These are phyloP conservation scores for Ustilago tritici DNA, from an alignment of 1,284 basidiomycete species.

Conservation along the genomic window DNA sequence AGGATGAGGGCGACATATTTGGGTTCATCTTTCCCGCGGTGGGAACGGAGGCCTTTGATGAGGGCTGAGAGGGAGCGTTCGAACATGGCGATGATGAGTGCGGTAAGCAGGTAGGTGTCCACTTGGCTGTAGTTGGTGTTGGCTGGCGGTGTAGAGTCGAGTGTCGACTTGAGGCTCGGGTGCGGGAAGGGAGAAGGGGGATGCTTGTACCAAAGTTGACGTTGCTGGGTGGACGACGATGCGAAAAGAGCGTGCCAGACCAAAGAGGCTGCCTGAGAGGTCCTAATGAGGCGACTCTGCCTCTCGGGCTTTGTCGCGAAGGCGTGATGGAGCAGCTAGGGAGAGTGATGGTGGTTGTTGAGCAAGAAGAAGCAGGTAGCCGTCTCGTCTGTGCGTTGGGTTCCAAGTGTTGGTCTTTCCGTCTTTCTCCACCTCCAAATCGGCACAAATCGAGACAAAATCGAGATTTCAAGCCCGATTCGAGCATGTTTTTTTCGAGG, in stretches of 20 bases:
- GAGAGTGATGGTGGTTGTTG: background rate
- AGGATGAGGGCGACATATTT: constrained; percentile 72
- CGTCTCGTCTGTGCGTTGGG: background rate
- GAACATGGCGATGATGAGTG: constrained; percentile 53
- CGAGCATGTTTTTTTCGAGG: background rate
- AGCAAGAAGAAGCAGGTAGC: background rate
- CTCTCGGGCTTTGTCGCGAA: background rate
- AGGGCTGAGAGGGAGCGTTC: constrained; percentile 66
- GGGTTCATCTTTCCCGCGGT: constrained; percentile 70
- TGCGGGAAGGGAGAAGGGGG: background rate
- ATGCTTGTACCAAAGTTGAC: background rate
- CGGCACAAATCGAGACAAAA: background rate
- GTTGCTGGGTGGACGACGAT: background rate
- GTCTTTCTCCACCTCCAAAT: constrained; percentile 17
- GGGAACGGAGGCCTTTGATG: constrained; percentile 68
- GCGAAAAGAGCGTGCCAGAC: no score
- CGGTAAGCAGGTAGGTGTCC: no score
- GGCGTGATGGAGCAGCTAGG: background rate
- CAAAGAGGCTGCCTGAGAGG: no score
- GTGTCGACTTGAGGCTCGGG: background rate
- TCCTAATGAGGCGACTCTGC: background rate
- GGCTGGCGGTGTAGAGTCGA: background rate
- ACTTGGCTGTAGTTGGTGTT: background rate
- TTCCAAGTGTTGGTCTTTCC: constrained; percentile 17
- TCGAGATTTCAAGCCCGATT: constrained; percentile 6